phyloP scores from a whole-genome alignment of 2,329 filamentous ascomycete genomes.

The Botrytis byssoidea region DNA sequence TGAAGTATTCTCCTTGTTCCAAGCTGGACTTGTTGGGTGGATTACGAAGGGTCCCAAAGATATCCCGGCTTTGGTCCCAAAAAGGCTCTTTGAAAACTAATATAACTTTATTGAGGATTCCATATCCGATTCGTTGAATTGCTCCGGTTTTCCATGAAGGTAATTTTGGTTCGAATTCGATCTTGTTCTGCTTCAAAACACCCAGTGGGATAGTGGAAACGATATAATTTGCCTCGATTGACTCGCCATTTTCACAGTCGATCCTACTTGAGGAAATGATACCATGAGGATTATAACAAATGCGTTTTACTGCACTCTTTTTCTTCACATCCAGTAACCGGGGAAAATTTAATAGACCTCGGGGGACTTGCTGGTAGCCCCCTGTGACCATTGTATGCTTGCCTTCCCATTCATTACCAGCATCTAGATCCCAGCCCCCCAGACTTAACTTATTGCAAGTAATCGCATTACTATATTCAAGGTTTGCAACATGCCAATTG shows the following conservation, averaged over 20 bases:
- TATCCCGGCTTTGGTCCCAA: constrained; percentile 87
- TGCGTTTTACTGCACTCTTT: constrained; percentile 68
- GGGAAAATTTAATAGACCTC: constrained; percentile 77
- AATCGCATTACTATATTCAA: constrained; percentile 95
- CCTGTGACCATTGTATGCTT: constrained; percentile 89
- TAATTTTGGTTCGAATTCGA: constrained; percentile 88
- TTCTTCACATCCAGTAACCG: constrained; percentile 74
- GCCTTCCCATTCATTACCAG: constrained; percentile 95
- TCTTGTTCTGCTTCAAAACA: constrained; percentile 77
- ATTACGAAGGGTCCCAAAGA: constrained; percentile 86
- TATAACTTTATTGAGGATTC: constrained; percentile 91
- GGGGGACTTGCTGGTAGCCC: constrained; percentile 90
- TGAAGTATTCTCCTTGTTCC: constrained; percentile 74
- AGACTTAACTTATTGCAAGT: constrained; percentile 86
- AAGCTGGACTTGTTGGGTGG: constrained; percentile 68
- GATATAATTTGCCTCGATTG: constrained; percentile 82
- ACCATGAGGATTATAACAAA: constrained; percentile 59
- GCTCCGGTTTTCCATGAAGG: constrained; percentile 81
- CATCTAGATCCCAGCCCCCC: constrained; percentile 93
- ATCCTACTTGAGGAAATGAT: constrained; percentile 55
- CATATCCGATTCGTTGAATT: constrained; percentile 84
- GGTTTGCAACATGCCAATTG: constrained; percentile 97
- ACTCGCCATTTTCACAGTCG: constrained; percentile 74
- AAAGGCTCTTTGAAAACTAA: constrained; percentile 86
- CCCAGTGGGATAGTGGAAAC: constrained; percentile 88